A percentile compares a stretch with the other conserved stretches of the same genome.
phyloP scores from a whole-genome alignment of 805 yeast species.

The Millerozyma miso region DNA sequence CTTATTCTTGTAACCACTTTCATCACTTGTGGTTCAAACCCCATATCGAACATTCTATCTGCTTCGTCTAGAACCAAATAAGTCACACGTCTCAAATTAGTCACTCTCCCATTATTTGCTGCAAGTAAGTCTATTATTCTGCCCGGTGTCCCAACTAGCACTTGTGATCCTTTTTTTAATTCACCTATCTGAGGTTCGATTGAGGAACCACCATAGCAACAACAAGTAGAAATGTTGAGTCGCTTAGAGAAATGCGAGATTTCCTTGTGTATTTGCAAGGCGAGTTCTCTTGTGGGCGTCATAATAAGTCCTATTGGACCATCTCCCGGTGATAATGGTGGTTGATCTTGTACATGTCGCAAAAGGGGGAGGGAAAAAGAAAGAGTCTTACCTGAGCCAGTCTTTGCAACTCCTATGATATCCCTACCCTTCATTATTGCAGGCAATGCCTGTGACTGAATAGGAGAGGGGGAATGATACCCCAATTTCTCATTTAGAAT shows the following conservation, averaged over 20 bases:
- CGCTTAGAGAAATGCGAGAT: constrained; percentile 52
- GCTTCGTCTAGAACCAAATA: constrained; percentile 94
- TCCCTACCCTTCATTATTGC: constrained; percentile 87
- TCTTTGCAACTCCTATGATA: constrained; percentile 89
- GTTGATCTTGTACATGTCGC: constrained; percentile 77
- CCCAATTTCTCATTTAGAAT: constrained; percentile 47
- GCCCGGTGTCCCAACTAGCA: constrained; percentile 93
- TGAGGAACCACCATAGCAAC: constrained; percentile 91
- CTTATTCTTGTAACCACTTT: constrained; percentile 73
- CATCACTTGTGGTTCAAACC: constrained; percentile 92
- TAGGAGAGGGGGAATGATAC: constrained; percentile 71
- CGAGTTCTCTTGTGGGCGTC: constrained; percentile 91
- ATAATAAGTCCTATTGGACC: constrained; percentile 79
- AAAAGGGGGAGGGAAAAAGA: constrained; percentile 82
- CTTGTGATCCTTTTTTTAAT: constrained; percentile 70
- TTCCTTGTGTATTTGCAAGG: constrained; percentile 75
- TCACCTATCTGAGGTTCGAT: constrained; percentile 78
- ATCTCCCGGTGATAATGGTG: constrained; percentile 42
- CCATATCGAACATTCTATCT: constrained; percentile 94
- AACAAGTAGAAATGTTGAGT: constrained; percentile 51
- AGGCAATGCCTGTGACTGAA: constrained; percentile 89
- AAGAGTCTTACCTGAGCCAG: constrained; percentile 95
- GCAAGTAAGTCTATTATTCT: constrained; percentile 84
- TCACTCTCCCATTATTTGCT: constrained; percentile 74
- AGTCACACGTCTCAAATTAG: constrained; percentile 64